These are phyloP conservation scores for Tricholoma hemisulphureum DNA, from an alignment of 768 basidiomycete species.

Conservation along the genomic window DNA sequence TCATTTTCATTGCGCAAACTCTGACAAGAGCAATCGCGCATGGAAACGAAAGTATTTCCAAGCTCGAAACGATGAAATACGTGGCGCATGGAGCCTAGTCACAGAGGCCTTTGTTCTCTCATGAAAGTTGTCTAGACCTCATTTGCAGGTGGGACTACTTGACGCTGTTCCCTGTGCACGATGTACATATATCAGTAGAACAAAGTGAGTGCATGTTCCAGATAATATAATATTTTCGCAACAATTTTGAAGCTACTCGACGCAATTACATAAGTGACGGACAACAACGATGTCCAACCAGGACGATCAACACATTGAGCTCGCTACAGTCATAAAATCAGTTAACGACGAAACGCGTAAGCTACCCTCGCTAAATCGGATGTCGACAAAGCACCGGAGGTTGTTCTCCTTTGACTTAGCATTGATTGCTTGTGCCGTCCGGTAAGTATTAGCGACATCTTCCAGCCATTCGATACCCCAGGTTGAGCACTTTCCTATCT, in stretches of 20 bases:
- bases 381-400: constrained; percentile 15
- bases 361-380: constrained; percentile 12
- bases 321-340: constrained; percentile 4
- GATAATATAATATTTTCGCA: no score
- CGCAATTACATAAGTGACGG: not conserved
- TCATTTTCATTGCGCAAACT: constrained; percentile 46
- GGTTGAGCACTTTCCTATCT: not conserved
- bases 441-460: constrained; percentile 27
- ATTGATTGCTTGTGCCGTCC: constrained; percentile 40
- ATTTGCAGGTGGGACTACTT: not conserved
- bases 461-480: not conserved
- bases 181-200: not conserved
- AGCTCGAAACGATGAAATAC: constrained; percentile 56
- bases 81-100: constrained; percentile 46
- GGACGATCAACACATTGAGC: not conserved
- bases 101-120: not conserved
- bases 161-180: not conserved
- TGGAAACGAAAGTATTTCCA: constrained; percentile 46
- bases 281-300: not conserved
- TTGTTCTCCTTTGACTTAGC: constrained; percentile 41
- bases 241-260: no score
- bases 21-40: constrained; percentile 44
- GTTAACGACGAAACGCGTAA: constrained; percentile 11
- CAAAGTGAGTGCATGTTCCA: not conserved
- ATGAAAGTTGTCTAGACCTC: not conserved